Evolutionary conservation across 352 stramenopile species (phyloP).

Genomic region (Pythium volutum): DNA sequence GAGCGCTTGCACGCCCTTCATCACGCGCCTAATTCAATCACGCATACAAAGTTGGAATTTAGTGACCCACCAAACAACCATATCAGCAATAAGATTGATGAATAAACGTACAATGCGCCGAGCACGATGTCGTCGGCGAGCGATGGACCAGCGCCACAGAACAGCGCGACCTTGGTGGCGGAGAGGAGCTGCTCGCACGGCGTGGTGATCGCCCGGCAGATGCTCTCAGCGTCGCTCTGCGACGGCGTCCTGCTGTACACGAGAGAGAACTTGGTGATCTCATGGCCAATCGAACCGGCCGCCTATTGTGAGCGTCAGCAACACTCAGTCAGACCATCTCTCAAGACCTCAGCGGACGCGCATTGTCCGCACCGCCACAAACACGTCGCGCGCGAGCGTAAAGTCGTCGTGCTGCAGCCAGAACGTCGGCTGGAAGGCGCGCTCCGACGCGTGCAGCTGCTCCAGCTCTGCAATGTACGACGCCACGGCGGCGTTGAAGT

Average conservation of each 20-base stretch:
- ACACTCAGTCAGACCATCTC: background rate
- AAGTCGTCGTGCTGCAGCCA: slow-evolving; percentile 80
- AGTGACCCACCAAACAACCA: background rate
- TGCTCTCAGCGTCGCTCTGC: slow-evolving; percentile 63
- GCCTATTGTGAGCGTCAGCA: slow-evolving; percentile 35
- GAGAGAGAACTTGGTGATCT: slow-evolving; percentile 88
- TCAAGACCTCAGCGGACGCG: background rate
- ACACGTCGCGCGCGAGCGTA: slow-evolving; percentile 73
- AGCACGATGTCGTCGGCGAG: slow-evolving; percentile 72
- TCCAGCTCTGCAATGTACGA: slow-evolving; percentile 60
- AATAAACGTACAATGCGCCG: slow-evolving; percentile 53
- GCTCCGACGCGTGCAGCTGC: slow-evolving; percentile 48
- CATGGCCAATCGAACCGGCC: slow-evolving; percentile 59
- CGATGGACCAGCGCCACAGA: slow-evolving; percentile 70
- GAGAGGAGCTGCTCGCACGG: slow-evolving; percentile 77
- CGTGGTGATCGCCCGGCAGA: slow-evolving; percentile 74
- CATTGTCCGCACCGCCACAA: slow-evolving; percentile 50
- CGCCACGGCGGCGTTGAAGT: slow-evolving; percentile 51
- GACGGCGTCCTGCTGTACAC: slow-evolving; percentile 78
- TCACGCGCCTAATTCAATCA: slow-evolving; percentile 71
- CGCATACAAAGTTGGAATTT: no score
- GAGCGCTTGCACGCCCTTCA: slow-evolving; percentile 72
- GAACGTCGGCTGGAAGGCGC: slow-evolving; percentile 68
- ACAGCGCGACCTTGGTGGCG: slow-evolving; percentile 74
- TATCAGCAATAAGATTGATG: background rate